A percentile compares a stretch with the other conserved stretches of the same genome.
phyloP scores from a whole-genome alignment of 805 yeast species.

The Saccharomycopsis babjevae region DNA sequence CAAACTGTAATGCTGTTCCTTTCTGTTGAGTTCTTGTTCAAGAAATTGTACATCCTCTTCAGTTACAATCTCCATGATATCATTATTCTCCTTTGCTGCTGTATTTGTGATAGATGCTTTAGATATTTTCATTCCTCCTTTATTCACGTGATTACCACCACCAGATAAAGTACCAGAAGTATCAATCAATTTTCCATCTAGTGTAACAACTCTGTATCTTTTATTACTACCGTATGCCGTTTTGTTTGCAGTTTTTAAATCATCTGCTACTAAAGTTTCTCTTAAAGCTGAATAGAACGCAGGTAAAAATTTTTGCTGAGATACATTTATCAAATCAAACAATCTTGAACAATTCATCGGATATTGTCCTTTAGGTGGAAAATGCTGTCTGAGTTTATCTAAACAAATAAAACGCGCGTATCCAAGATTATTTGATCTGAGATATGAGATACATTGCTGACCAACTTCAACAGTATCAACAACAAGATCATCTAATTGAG shows the following conservation, averaged over 20 bases:
- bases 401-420: conserved; percentile 81
- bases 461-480: conserved; percentile 73
- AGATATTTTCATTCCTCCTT: conserved; percentile 63
- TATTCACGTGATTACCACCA: conserved; percentile 66
- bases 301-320: conserved; percentile 58
- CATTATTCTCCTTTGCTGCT: conserved; percentile 23
- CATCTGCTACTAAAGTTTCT: conserved; percentile 79
- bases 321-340: conserved; percentile 70
- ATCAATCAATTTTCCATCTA: conserved; percentile 87
- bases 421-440: conserved; percentile 76
- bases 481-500: conserved; percentile 84
- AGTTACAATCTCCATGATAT: conserved; percentile 22
- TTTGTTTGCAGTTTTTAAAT: conserved; percentile 68
- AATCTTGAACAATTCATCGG: conserved; percentile 74
- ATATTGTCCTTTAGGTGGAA: conserved; percentile 44
- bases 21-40: conserved; percentile 38
- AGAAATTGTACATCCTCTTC: conserved; percentile 48
- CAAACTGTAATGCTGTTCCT: conserved; percentile 44
- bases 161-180: conserved; percentile 95
- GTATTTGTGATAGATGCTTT: conserved; percentile 26
- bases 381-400: conserved; percentile 57
- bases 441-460: conserved; percentile 67
- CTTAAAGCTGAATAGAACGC: conserved; percentile 84
- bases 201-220: conserved; percentile 82
- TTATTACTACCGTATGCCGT: conserved; percentile 74